These are phyloP conservation scores for Boletus patriciae DNA, from an alignment of 768 basidiomycete genomes.

Conservation along the genomic window DNA sequence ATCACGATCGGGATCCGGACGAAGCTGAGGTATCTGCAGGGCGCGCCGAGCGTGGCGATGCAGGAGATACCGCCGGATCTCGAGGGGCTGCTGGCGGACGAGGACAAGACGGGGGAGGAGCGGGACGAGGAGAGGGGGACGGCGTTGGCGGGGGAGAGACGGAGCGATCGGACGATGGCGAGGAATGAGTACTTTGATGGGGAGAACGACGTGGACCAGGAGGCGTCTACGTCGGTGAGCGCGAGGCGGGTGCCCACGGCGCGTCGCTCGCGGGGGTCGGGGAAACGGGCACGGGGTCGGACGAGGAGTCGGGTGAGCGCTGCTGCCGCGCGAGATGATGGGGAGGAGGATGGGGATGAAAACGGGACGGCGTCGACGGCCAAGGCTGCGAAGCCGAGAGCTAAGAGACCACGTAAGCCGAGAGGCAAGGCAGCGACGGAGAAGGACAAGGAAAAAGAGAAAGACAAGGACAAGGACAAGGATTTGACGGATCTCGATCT, in stretches of 20 bases:
- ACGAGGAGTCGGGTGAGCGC: constrained; percentile 36
- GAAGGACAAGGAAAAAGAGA: constrained; percentile 31
- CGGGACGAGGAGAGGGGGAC: constrained; percentile 67
- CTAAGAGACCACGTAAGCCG: constrained; percentile 27
- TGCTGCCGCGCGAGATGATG: constrained; percentile 30
- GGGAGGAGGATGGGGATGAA: constrained; percentile 42
- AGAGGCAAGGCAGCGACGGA: constrained; percentile 22
- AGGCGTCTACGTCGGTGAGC: constrained; percentile 35
- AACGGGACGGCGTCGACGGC: constrained; percentile 20
- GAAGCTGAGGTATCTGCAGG: constrained; percentile 88
- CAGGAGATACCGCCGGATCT: constrained; percentile 95
- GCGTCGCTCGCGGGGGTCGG: constrained; percentile 25
- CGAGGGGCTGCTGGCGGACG: constrained; percentile 70
- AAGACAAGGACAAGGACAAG: constrained; percentile 19
- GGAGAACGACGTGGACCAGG: constrained; percentile 64
- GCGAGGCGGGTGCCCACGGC: constrained; percentile 15
- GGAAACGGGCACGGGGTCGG: constrained; percentile 33
- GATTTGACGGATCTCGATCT: constrained; percentile 35
- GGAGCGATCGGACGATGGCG: constrained; percentile 51
- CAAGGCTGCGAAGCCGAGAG: constrained; percentile 36
- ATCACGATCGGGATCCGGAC: constrained; percentile 85
- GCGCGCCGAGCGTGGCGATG: constrained; percentile 96
- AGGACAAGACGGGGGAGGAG: constrained; percentile 66
- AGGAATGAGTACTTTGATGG: constrained; percentile 75
- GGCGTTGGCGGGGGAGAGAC: constrained; percentile 50